Evolutionary conservation across 257 asterid species (phyloP).

Genomic region (Nicotiana tabacum): DNA sequence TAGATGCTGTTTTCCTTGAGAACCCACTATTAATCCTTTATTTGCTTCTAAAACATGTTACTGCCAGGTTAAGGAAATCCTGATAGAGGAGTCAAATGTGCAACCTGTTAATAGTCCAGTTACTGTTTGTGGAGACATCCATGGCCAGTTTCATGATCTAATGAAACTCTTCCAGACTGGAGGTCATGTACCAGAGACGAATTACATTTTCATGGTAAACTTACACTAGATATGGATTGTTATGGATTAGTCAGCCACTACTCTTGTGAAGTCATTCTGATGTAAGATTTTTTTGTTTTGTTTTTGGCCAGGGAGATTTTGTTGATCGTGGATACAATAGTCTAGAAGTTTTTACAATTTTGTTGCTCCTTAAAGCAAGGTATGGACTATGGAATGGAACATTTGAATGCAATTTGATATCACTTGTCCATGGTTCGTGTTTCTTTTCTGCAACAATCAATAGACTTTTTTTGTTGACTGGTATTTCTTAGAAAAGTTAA

Average conservation of each 20-base stretch:
- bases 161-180: conserved; percentile 99
- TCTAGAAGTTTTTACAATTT: conserved; percentile 91
- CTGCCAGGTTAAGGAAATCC: conserved; percentile 88
- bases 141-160: conserved; percentile 94
- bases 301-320: conserved; percentile 78
- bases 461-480: background rate
- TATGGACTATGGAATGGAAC: conserved; percentile 19
- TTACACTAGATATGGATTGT: background rate
- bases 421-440: background rate
- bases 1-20: background rate
- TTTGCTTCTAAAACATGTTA: background rate
- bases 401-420: background rate
- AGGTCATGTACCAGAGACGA: conserved; percentile 97
- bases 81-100: conserved; percentile 98
- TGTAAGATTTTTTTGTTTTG: background rate
- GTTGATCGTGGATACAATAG: conserved; percentile 99
- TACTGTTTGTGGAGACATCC: conserved; percentile 98
- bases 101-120: conserved; percentile 99
- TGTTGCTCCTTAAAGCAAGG: conserved; percentile 98
- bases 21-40: background rate
- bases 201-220: conserved; percentile 92
- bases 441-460: background rate
- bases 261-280: background rate
- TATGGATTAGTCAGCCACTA: background rate
- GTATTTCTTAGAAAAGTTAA: background rate